Percentiles rank a stretch among this genome's conserved stretches.
Conservation (phyloP, 2,329 filamentous ascomycete genomes). For the Trichoderma hamatum region DNA sequence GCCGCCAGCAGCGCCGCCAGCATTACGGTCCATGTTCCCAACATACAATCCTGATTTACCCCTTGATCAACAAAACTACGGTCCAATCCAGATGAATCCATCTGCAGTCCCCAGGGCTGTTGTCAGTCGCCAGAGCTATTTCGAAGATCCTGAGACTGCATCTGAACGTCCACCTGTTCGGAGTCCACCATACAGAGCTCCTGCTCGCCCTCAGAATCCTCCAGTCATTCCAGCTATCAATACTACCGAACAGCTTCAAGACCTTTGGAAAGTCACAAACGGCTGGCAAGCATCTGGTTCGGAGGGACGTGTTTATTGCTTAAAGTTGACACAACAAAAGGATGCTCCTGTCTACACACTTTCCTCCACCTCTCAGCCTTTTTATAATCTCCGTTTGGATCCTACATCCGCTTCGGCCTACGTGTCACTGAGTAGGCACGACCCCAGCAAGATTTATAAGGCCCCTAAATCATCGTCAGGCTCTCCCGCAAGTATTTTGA, state of each 20-base stretch:
- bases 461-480: conserved; percentile 39
- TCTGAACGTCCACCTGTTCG: conserved; percentile 28
- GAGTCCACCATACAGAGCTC: conserved; percentile 35
- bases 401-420: conserved; percentile 66
- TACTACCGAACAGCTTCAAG: conserved; percentile 63
- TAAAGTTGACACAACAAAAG: conserved; percentile 58
- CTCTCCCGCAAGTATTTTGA: conserved; percentile 38
- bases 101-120: conserved; percentile 64
- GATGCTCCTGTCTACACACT: conserved; percentile 70
- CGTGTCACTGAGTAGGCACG: conserved; percentile 61
- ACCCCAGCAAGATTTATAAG: conserved; percentile 62
- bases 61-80: conserved; percentile 70
- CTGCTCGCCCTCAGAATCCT: conserved; percentile 43
- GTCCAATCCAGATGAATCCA: conserved; percentile 66
- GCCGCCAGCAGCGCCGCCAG: conserved; percentile 43
- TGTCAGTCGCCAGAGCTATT: conserved; percentile 67
- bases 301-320: conserved; percentile 62
- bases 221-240: conserved; percentile 54
- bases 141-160: conserved; percentile 32
- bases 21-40: conserved; percentile 74
- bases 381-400: conserved; percentile 68
- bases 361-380: conserved; percentile 62
- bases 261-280: conserved; percentile 70
- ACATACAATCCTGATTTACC: conserved; percentile 70
- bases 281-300: conserved; percentile 66